These are phyloP conservation scores for Iodosphaeria phyllophila DNA, from an alignment of 2,329 filamentous ascomycete genomes.

Conservation along the genomic window DNA sequence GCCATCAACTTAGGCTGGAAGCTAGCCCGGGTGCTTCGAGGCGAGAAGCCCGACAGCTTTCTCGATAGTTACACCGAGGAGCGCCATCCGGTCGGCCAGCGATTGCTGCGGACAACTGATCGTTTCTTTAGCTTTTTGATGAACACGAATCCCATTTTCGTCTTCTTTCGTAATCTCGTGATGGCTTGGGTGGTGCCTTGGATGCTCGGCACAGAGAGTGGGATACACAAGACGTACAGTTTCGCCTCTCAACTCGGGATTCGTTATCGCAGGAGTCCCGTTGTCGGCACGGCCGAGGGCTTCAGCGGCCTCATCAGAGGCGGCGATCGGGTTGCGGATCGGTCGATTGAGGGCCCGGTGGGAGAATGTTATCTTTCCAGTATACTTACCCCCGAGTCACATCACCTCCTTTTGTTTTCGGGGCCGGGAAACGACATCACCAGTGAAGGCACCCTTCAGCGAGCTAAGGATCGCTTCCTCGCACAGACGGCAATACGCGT, in stretches of 20 bases:
- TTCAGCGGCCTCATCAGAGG: conserved; percentile 19
- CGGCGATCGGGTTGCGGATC: conserved; percentile 26
- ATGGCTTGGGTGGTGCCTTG: conserved; percentile 19
- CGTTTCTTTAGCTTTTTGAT: conserved; percentile 18
- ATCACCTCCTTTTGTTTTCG: conserved; percentile 12
- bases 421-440: conserved; percentile 4
- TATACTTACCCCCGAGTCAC: conserved; percentile 6
- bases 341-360: conserved; percentile 7
- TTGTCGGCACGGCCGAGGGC: conserved; percentile 15
- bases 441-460: conserved; percentile 5
- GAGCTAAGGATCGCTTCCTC: conserved; percentile 6
- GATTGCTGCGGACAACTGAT: conserved; percentile 22
- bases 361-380: no score
- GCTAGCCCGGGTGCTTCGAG: conserved; percentile 21
- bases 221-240: conserved; percentile 10
- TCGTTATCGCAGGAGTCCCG: conserved; percentile 19
- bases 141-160: conserved; percentile 15
- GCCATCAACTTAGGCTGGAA: conserved; percentile 37
- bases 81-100: conserved; percentile 24
- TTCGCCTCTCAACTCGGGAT: conserved; percentile 22
- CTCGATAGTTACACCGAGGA: conserved; percentile 28
- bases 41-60: conserved; percentile 14
- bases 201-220: conserved; percentile 8
- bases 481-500: conserved; percentile 2
- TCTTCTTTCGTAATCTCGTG: conserved; percentile 18